phyloP scores from a whole-genome alignment of 805 yeast species.

The Wickerhamiella siamensis region DNA sequence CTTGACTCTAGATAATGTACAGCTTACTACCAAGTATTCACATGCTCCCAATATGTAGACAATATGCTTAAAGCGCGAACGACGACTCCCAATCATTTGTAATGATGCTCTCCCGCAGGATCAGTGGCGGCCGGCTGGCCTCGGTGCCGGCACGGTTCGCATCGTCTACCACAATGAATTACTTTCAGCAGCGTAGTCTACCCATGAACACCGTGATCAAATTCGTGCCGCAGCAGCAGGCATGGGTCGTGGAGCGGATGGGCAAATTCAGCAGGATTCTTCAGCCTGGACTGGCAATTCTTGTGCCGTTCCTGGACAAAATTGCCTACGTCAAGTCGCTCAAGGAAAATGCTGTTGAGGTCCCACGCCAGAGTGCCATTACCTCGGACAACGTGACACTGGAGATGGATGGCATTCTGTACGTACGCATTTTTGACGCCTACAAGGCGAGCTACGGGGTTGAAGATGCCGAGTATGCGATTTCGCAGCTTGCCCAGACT shows the following conservation, averaged over 20 bases:
- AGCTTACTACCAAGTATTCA: too few species aligned
- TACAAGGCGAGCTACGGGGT: conserved; percentile 80
- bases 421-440: conserved; percentile 64
- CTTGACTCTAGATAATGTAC: too few species aligned
- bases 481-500: conserved; percentile 75
- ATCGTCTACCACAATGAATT: conserved; percentile 26
- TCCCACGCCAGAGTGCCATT: conserved; percentile 72
- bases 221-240: conserved; percentile 82
- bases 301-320: conserved; percentile 59
- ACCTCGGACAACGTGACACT: conserved; percentile 75
- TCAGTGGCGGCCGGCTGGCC: not conserved
- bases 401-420: conserved; percentile 73
- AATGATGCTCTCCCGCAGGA: conserved; percentile 1
- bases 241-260: conserved; percentile 86
- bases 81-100: not conserved
- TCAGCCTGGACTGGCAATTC: conserved; percentile 62
- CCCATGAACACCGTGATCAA: conserved; percentile 65
- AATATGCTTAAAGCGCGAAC: not conserved
- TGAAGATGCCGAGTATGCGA: conserved; percentile 76
- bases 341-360: conserved; percentile 74
- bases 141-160: not conserved
- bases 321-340: conserved; percentile 70
- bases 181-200: conserved; percentile 45
- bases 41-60: too few species aligned
- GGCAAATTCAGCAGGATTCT: conserved; percentile 61